These are phyloP conservation scores for Polyporus tsugae DNA, from an alignment of 1,284 basidiomycete species.

Conservation along the genomic window DNA sequence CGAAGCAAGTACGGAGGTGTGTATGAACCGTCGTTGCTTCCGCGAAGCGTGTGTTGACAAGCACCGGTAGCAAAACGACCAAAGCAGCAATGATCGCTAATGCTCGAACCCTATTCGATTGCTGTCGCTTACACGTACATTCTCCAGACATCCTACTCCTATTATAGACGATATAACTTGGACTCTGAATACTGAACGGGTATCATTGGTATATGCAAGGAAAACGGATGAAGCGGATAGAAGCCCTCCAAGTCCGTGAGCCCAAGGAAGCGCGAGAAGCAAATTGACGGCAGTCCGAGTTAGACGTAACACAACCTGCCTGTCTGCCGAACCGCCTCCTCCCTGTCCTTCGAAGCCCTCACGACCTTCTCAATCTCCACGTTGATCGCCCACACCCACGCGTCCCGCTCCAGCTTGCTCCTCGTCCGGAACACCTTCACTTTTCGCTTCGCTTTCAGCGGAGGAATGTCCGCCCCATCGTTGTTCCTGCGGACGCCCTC, in stretches of 20 bases:
- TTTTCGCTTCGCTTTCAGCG: conserved; percentile 69
- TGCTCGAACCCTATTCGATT: conserved; percentile 8
- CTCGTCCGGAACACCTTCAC: conserved; percentile 75
- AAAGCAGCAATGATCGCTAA: conserved; percentile 22
- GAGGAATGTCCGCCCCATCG: conserved; percentile 48
- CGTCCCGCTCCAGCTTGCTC: conserved; percentile 83
- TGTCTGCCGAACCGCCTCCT: conserved; percentile 62
- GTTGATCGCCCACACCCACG: conserved; percentile 89
- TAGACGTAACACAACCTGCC: conserved; percentile 53
- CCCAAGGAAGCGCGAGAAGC: not conserved
- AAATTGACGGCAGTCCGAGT: not conserved
- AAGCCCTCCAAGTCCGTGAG: not conserved
- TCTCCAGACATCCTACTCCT: conserved; percentile 22
- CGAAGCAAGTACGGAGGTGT: conserved; percentile 95
- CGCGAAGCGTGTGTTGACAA: not conserved
- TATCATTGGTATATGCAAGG: conserved; percentile 21
- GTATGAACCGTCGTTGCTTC: conserved; percentile 44
- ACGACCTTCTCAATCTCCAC: conserved; percentile 83
- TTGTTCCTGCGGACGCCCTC: conserved; percentile 25
- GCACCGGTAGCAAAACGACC: conserved; percentile 26
- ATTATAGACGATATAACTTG: conserved; percentile 5
- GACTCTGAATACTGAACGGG: not conserved
- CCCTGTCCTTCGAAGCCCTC: conserved; percentile 62
- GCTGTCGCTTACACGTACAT: conserved; percentile 28
- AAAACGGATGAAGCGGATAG: conserved; percentile 4